A percentile compares a stretch with the other conserved stretches of the same genome.
These are phyloP conservation scores for Podaxis mareebaensis DNA, from an alignment of 768 basidiomycete species.

Conservation along the genomic window DNA sequence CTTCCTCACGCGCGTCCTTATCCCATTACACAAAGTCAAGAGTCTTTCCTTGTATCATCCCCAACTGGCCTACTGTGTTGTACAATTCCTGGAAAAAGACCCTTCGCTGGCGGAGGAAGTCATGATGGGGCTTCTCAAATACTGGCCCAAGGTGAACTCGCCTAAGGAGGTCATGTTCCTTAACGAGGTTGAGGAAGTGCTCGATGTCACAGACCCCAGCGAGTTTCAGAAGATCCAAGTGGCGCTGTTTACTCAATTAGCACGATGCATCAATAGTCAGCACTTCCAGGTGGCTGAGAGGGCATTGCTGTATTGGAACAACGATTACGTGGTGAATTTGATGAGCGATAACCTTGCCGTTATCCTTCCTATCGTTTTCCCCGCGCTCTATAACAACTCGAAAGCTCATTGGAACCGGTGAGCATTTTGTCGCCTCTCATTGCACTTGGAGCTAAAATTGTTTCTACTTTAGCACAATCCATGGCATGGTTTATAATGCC, in stretches of 20 bases:
- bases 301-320: slow-evolving; percentile 98
- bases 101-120: slow-evolving; percentile 91
- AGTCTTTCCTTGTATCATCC: slow-evolving; percentile 97
- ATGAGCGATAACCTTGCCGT: slow-evolving; percentile 94
- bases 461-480: slow-evolving; percentile 79
- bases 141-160: slow-evolving; percentile 99
- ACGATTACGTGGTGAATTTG: slow-evolving; percentile 98
- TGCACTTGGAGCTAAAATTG: slow-evolving; percentile 10
- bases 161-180: slow-evolving; percentile 99
- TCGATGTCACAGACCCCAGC: slow-evolving; percentile 95
- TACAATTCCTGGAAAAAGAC: slow-evolving; percentile 98
- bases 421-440: slow-evolving; percentile 29
- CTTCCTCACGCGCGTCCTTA: slow-evolving; percentile 90
- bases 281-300: slow-evolving; percentile 99
- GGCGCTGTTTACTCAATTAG: slow-evolving; percentile 89
- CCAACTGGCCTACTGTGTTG: slow-evolving; percentile 98
- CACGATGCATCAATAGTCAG: slow-evolving; percentile 97
- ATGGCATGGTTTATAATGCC: slow-evolving; percentile 99
- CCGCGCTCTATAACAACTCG: slow-evolving; percentile 92
- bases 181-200: slow-evolving; percentile 97
- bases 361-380: slow-evolving; percentile 95
- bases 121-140: slow-evolving; percentile 92
- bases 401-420: slow-evolving; percentile 99
- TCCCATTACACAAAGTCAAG: slow-evolving; percentile 98
- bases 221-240: slow-evolving; percentile 97